Conservation (phyloP, 2,329 filamentous ascomycete genomes). For the Aspergillus neotritici region DNA sequence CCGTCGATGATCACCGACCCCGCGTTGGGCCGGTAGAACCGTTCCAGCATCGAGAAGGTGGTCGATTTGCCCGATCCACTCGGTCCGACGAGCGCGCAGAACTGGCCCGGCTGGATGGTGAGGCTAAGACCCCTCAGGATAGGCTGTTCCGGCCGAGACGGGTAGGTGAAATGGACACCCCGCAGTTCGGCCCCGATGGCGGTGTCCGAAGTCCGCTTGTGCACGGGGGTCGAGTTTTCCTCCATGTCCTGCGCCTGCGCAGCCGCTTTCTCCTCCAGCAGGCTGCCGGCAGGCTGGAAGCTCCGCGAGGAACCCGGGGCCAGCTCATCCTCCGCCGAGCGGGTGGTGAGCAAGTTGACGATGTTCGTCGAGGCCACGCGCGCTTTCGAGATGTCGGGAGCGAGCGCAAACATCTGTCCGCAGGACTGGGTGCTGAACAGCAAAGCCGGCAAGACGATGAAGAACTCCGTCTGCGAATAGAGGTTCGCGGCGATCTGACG, state of each 20-base stretch:
- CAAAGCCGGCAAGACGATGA: conserved; percentile 65
- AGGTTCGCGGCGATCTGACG: conserved; percentile 61
- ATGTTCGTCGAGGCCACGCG: conserved; percentile 55
- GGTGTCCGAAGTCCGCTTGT: conserved; percentile 14
- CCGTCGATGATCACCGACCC: conserved; percentile 51
- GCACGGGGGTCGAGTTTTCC: conserved; percentile 4
- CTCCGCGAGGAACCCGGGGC: conserved; percentile 9
- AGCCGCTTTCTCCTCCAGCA: conserved; percentile 18
- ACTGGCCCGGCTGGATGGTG: conserved; percentile 54
- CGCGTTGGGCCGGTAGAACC: conserved; percentile 48
- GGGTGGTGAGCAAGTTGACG: conserved; percentile 34
- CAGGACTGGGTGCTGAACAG: conserved; percentile 68
- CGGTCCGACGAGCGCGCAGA: conserved; percentile 60
- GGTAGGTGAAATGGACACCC: conserved; percentile 61
- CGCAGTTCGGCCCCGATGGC: conserved; percentile 51
- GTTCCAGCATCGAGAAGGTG: conserved; percentile 51
- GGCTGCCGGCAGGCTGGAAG: conserved; percentile 7
- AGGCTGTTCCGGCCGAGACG: conserved; percentile 53
- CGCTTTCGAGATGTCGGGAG: conserved; percentile 65
- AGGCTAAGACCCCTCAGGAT: conserved; percentile 55
- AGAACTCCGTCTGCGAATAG: conserved; percentile 62
- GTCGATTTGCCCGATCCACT: conserved; percentile 64
- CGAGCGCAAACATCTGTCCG: conserved; percentile 68
- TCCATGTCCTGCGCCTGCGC: conserved; percentile 21
- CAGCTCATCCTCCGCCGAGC: conserved; percentile 23